Conservation (phyloP, 2,329 filamentous ascomycete genomes). For the Colletotrichum filicis region DNA sequence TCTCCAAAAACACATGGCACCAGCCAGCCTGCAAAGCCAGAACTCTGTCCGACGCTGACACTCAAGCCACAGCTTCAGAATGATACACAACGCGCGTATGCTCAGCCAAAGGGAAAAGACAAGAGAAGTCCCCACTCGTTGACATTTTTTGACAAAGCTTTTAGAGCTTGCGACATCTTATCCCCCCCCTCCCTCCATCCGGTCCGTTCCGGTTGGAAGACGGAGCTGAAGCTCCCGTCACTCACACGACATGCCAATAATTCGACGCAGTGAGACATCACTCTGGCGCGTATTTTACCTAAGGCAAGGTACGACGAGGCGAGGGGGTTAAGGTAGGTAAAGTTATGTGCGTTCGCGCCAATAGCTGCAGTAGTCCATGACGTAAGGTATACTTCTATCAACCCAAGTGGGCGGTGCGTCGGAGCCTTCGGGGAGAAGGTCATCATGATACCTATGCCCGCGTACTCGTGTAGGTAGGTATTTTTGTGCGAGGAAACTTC, state of each 20-base stretch:
- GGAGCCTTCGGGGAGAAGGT: conserved; percentile 8
- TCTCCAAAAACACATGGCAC: neutral
- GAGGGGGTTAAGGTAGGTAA: neutral
- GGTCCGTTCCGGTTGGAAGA: neutral
- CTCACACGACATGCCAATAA: neutral
- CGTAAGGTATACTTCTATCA: conserved; percentile 20
- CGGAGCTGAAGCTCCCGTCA: no score
- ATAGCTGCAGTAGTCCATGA: conserved; percentile 20
- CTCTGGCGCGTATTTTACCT: neutral
- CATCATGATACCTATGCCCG: conserved; percentile 1
- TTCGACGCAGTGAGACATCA: conserved; percentile 6
- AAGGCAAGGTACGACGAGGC: neutral
- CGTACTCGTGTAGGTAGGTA: neutral
- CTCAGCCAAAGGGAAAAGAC: neutral
- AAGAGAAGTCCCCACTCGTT: neutral
- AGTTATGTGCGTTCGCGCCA: neutral
- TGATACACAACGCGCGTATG: neutral
- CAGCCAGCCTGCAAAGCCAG: neutral
- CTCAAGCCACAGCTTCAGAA: neutral
- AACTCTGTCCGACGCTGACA: neutral
- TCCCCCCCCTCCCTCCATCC: neutral
- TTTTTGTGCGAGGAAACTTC: neutral
- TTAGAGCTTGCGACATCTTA: neutral
- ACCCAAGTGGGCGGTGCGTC: conserved; percentile 22
- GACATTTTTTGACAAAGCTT: neutral